Percentiles rank a stretch among this genome's conserved stretches.
These are phyloP conservation scores for Lodderomyces elongisporus DNA, from an alignment of 1,139 yeast genomes.

Conservation along the genomic window DNA sequence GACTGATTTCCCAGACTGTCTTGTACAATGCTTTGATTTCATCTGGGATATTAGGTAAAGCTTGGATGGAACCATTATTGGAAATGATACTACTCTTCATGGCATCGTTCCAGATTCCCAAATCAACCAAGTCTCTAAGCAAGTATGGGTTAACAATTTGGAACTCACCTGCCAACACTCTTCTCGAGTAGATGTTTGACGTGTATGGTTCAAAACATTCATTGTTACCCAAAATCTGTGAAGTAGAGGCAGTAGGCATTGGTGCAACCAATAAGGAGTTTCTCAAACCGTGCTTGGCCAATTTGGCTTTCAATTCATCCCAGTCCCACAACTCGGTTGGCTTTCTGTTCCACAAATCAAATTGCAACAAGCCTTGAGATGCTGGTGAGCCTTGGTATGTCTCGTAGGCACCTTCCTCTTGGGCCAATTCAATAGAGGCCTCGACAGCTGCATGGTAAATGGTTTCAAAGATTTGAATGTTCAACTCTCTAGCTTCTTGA, in stretches of 20 bases:
- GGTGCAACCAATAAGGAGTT: conserved; percentile 61
- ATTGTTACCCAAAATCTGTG: conserved; percentile 56
- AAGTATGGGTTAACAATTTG: conserved; percentile 57
- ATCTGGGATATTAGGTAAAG: conserved; percentile 46
- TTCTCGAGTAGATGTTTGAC: conserved; percentile 54
- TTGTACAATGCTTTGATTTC: conserved; percentile 49
- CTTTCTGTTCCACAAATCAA: conserved; percentile 53
- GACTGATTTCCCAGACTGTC: conserved; percentile 61
- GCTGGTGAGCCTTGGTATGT: conserved; percentile 56
- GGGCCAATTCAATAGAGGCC: conserved; percentile 51
- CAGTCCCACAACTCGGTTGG: conserved; percentile 57
- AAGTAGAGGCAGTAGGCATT: conserved; percentile 64
- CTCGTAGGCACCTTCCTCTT: conserved; percentile 43
- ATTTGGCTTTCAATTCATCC: conserved; percentile 44
- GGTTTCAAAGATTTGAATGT: conserved; percentile 57
- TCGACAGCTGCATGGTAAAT: conserved; percentile 58
- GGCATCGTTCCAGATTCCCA: conserved; percentile 51
- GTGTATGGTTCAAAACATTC: conserved; percentile 64
- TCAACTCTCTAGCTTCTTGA: conserved; percentile 50
- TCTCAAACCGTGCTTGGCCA: conserved; percentile 46
- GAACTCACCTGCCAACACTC: conserved; percentile 59
- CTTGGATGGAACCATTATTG: conserved; percentile 54
- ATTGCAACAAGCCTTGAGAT: conserved; percentile 52
- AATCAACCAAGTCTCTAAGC: conserved; percentile 48
- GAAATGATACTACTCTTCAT: conserved; percentile 50